These are phyloP conservation scores for Escovopsis weberi DNA, from an alignment of 2,329 filamentous ascomycete species.

Conservation along the genomic window DNA sequence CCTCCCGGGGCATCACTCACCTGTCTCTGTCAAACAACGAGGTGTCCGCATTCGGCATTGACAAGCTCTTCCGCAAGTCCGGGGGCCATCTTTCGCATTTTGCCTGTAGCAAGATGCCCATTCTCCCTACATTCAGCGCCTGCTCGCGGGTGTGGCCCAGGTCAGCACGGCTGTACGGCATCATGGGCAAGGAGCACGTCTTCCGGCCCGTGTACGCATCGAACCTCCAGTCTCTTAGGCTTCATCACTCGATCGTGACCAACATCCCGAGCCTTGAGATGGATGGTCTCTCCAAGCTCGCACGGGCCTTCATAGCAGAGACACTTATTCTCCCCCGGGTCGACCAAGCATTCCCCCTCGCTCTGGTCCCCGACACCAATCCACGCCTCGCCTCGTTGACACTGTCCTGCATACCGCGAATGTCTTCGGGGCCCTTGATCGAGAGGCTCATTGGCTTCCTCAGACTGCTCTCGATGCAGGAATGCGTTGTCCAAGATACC, in stretches of 20 bases:
- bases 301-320: slow-evolving; percentile 29
- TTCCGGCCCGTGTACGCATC: slow-evolving; percentile 39
- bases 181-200: slow-evolving; percentile 30
- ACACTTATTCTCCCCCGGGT: slow-evolving; percentile 27
- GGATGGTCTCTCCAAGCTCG: slow-evolving; percentile 21
- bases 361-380: slow-evolving; percentile 41
- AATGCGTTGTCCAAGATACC: slow-evolving; percentile 26
- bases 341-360: slow-evolving; percentile 30
- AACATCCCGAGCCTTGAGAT: slow-evolving; percentile 31
- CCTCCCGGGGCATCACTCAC: slow-evolving; percentile 31
- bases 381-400: slow-evolving; percentile 37
- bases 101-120: slow-evolving; percentile 30
- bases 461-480: slow-evolving; percentile 31
- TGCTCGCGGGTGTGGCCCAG: slow-evolving; percentile 13
- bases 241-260: slow-evolving; percentile 48
- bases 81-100: slow-evolving; percentile 36
- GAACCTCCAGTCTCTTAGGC: slow-evolving; percentile 35
- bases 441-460: slow-evolving; percentile 34
- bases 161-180: slow-evolving; percentile 23
- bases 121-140: slow-evolving; percentile 12
- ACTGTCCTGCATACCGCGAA: slow-evolving; percentile 38
- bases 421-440: slow-evolving; percentile 35
- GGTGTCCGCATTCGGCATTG: slow-evolving; percentile 29
- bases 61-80: slow-evolving; percentile 26
- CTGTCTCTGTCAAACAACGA: slow-evolving; percentile 36